A percentile compares a stretch with the other conserved stretches of the same genome.
Evolutionary conservation across 1,139 yeast species (phyloP).

Genomic region (Suhomyces bolitotheri): DNA sequence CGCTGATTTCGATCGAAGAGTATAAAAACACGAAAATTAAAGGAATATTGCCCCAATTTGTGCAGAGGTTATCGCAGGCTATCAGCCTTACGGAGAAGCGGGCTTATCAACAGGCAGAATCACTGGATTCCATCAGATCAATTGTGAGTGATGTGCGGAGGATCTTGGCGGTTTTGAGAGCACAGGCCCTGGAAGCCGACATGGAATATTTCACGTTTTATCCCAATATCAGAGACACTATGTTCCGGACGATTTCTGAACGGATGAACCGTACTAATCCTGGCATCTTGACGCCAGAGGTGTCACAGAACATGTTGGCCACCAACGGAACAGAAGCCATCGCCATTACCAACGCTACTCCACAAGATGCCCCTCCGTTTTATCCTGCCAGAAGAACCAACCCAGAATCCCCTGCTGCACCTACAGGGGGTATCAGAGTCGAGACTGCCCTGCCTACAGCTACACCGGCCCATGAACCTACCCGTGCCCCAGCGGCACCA

Average conservation of each 20-base stretch:
- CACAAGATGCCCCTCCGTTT: slow-evolving; percentile 2
- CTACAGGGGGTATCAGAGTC: slow-evolving; percentile 2
- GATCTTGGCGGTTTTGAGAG: slow-evolving; percentile 28
- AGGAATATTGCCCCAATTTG: slow-evolving; percentile 41
- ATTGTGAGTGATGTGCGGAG: slow-evolving; percentile 32
- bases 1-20: slow-evolving; percentile 17
- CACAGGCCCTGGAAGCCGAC: slow-evolving; percentile 30
- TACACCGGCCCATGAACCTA: background rate
- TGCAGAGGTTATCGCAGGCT: slow-evolving; percentile 38
- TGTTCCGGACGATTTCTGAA: slow-evolving; percentile 31
- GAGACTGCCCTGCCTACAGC: too few relatives aligned
- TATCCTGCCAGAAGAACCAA: slow-evolving; percentile 2
- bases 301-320: slow-evolving; percentile 34
- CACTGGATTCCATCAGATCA: slow-evolving; percentile 22
- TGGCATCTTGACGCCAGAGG: slow-evolving; percentile 41
- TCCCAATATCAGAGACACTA: slow-evolving; percentile 28
- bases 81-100: slow-evolving; percentile 42
- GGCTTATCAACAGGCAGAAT: slow-evolving; percentile 40
- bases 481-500: background rate
- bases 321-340: slow-evolving; percentile 7
- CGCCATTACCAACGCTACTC: slow-evolving; percentile 4
- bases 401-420: slow-evolving; percentile 1
- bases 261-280: slow-evolving; percentile 39
- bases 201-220: slow-evolving; percentile 31
- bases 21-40: slow-evolving; percentile 26